Conservation (phyloP, 805 yeast species). For the Ogataea methanolica region DNA sequence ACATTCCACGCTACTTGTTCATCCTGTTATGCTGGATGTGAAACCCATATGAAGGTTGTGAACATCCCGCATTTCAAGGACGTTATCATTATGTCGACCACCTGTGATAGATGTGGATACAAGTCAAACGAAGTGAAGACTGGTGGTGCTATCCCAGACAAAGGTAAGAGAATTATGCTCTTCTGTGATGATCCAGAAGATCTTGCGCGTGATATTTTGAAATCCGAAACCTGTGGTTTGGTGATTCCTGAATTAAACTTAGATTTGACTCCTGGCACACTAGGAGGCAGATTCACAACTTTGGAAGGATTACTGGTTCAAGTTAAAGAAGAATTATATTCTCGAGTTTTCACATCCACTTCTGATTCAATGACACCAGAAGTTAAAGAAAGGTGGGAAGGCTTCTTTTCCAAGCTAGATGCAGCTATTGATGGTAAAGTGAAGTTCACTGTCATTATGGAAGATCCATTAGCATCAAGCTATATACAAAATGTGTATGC, state of each 20-base stretch:
- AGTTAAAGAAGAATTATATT: slow-evolving; percentile 83
- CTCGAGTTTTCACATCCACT: slow-evolving; percentile 78
- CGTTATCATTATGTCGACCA: slow-evolving; percentile 93
- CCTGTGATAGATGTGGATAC: slow-evolving; percentile 89
- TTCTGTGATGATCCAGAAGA: slow-evolving; percentile 86
- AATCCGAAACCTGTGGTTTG: slow-evolving; percentile 90
- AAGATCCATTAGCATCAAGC: slow-evolving; percentile 92
- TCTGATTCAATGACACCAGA: slow-evolving; percentile 87
- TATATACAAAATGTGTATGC: slow-evolving; percentile 98
- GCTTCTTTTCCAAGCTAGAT: slow-evolving; percentile 68
- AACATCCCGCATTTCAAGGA: slow-evolving; percentile 98
- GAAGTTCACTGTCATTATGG: slow-evolving; percentile 82
- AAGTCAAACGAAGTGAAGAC: slow-evolving; percentile 97
- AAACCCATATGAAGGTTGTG: slow-evolving; percentile 94
- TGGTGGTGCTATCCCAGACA: slow-evolving; percentile 91
- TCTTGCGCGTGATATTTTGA: slow-evolving; percentile 87
- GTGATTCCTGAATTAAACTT: slow-evolving; percentile 81
- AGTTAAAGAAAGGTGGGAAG: slow-evolving; percentile 76
- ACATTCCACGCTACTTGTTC: slow-evolving; percentile 92
- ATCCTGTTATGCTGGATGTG: slow-evolving; percentile 75
- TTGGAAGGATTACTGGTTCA: slow-evolving; percentile 89
- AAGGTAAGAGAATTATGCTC: slow-evolving; percentile 72
- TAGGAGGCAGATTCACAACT: slow-evolving; percentile 98
- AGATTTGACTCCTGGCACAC: slow-evolving; percentile 92
- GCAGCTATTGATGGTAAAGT: slow-evolving; percentile 78